These are phyloP conservation scores for Sarocladium oryzae DNA, from an alignment of 2,329 filamentous ascomycete species.

Conservation along the genomic window DNA sequence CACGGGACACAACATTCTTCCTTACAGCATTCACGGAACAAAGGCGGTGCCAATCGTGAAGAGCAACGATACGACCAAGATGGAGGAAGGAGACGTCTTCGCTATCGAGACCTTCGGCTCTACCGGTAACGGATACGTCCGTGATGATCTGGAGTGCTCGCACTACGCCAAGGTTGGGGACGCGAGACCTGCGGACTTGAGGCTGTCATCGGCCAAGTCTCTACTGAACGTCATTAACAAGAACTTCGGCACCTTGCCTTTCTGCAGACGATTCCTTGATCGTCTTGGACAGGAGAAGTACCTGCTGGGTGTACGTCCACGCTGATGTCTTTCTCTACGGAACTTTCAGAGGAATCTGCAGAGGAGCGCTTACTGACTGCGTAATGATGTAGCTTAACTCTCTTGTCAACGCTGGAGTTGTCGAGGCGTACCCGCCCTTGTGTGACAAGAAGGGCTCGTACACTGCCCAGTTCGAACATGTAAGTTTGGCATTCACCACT, in stretches of 20 bases:
- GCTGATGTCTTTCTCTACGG: no score
- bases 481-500: conserved; percentile 41
- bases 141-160: conserved; percentile 83
- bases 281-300: conserved; percentile 94
- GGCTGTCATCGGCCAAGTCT: conserved; percentile 75
- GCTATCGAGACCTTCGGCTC: conserved; percentile 95
- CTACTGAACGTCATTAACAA: conserved; percentile 87
- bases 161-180: conserved; percentile 77
- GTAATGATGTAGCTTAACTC: conserved; percentile 62
- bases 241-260: conserved; percentile 91
- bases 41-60: conserved; percentile 96
- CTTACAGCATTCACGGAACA: conserved; percentile 83
- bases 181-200: conserved; percentile 67
- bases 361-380: no score
- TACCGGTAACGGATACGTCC: conserved; percentile 82
- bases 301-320: conserved; percentile 66
- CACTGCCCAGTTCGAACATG: conserved; percentile 91
- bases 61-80: conserved; percentile 80
- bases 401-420: conserved; percentile 73
- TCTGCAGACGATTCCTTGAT: conserved; percentile 85
- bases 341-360: no score
- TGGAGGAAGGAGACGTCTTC: conserved; percentile 95
- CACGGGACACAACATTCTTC: conserved; percentile 84
- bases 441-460: conserved; percentile 92
- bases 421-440: conserved; percentile 84